Evolutionary conservation across 106 monocot species (phyloP).

Genomic region (Gastrodia elata): DNA sequence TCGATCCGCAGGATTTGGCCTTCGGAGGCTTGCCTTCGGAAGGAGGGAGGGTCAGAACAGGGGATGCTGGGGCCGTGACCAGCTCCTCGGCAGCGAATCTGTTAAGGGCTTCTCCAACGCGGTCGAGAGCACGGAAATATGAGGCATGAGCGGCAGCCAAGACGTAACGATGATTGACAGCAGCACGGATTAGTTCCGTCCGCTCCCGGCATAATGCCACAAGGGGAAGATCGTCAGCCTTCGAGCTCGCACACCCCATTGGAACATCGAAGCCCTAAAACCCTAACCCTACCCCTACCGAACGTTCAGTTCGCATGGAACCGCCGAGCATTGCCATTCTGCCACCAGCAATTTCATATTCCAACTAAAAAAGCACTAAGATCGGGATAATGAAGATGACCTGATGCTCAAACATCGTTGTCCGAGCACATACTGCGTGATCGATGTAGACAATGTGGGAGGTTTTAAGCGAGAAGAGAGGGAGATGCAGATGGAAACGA

Average conservation of each 20-base stretch:
- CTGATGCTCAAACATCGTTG: background rate
- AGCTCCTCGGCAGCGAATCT: conserved; percentile 61
- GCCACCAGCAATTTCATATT: no score
- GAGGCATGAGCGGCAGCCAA: conserved; percentile 60
- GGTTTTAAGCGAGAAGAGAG: no score
- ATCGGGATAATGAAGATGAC: no score
- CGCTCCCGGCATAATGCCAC: conserved; percentile 62
- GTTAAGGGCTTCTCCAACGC: conserved; percentile 54
- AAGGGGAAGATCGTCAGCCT: conserved; percentile 32
- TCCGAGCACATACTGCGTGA: background rate
- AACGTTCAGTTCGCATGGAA: background rate
- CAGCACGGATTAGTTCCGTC: conserved; percentile 55
- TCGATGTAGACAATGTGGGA: background rate
- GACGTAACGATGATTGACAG: conserved; percentile 37
- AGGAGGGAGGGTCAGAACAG: conserved; percentile 55
- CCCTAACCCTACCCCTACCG: conserved; percentile 10
- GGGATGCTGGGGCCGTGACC: conserved; percentile 23
- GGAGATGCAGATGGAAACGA: background rate
- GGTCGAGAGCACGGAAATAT: conserved; percentile 52
- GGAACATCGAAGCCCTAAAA: conserved; percentile 9
- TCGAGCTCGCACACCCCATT: conserved; percentile 79
- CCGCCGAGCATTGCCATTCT: background rate
- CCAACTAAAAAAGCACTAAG: no score
- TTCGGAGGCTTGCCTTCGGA: conserved; percentile 26
- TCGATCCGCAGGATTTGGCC: conserved; percentile 4